phyloP scores from a whole-genome alignment of 768 basidiomycete genomes.

The Holtermanniella nyarrowii region DNA sequence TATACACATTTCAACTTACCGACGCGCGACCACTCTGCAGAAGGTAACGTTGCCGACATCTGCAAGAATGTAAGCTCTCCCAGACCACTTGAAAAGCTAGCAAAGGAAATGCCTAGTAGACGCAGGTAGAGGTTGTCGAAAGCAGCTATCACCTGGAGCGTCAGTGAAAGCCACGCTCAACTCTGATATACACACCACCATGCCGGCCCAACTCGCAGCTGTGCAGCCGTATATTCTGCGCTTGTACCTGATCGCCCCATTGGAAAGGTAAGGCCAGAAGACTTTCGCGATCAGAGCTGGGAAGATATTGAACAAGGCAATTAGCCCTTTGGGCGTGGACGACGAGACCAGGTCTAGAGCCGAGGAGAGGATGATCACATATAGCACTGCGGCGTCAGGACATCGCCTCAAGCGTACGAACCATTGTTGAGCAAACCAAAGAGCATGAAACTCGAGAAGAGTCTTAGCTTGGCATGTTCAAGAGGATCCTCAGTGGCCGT shows the following conservation, averaged over 20 bases:
- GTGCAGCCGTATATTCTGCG: constrained; percentile 67
- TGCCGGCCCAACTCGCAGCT: constrained; percentile 63
- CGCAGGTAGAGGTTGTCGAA: constrained; percentile 59
- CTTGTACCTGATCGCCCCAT: constrained; percentile 72
- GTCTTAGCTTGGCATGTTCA: constrained; percentile 13
- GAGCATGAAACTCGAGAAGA: constrained; percentile 58
- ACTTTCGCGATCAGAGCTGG: constrained; percentile 79
- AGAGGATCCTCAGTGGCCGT: neutral
- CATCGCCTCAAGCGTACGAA: constrained; percentile 30
- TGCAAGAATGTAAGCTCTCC: constrained; percentile 93
- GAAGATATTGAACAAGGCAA: constrained; percentile 88
- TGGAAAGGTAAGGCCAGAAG: constrained; percentile 82
- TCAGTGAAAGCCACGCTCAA: neutral
- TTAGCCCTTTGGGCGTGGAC: constrained; percentile 84
- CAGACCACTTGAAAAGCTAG: constrained; percentile 81
- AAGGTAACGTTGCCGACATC: constrained; percentile 49
- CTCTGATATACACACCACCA: constrained; percentile 56
- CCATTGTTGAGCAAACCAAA: constrained; percentile 92
- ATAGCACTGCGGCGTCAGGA: constrained; percentile 53
- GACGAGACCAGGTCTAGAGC: constrained; percentile 89
- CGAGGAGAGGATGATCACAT: constrained; percentile 92
- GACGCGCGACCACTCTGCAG: constrained; percentile 46
- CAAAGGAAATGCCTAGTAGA: constrained; percentile 67
- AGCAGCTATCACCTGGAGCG: constrained; percentile 59
- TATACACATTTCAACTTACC: too few species aligned